Base-by-base conservation (phyloP, 208 protist genomes). In the Trypanosoma platydactyli region DNA sequence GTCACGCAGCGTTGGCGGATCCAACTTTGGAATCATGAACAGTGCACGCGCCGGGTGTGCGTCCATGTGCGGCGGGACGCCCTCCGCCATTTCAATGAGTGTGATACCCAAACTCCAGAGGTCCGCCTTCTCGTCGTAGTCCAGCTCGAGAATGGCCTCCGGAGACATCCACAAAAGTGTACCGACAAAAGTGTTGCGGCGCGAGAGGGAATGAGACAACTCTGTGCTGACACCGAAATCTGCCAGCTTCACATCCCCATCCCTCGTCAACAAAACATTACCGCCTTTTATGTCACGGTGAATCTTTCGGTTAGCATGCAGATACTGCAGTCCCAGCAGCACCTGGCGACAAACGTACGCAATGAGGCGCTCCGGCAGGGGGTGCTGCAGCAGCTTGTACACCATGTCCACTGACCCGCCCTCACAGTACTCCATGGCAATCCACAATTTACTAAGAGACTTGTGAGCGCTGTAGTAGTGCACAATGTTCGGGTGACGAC, bases 41-140 rank as follows among this genome's bases (percentile, higher is more conserved):
- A 96, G 60, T 1, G 80, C 75, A 4, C 86, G 88, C 3, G 86
- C 82, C 6, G 83, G 81, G 70, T 97, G 95, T 54, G 97, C 83
- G 44, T 94, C 94, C 25, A 84, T 63, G 67, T 97, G 83, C 29
- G 97, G 97, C 29, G 95, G 96, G 16, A 83, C 83, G 18, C 79
- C 83, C 74, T 99, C 94, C 35, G 97, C 97, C 88, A 99, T 94
- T 62, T 99, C 97, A 71, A 98, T 98, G 0, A 85, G 71, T 27
- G 96, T 98, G 64, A 99, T 98, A 29, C 97, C 97, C 20, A 97
- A 73, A 63, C 92, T 97, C 97, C 96, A 99, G 25, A 98, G 81
- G 59, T 99, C 97, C 5, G 95, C 96, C 52, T 83, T 84, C 60
- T 87, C 84, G 67, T 97, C 91, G 75, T 98, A 98, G 55, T 94